Conservation (phyloP, 2,329 filamentous ascomycete genomes). For the Phaeosphaeriaceae sp. region DNA sequence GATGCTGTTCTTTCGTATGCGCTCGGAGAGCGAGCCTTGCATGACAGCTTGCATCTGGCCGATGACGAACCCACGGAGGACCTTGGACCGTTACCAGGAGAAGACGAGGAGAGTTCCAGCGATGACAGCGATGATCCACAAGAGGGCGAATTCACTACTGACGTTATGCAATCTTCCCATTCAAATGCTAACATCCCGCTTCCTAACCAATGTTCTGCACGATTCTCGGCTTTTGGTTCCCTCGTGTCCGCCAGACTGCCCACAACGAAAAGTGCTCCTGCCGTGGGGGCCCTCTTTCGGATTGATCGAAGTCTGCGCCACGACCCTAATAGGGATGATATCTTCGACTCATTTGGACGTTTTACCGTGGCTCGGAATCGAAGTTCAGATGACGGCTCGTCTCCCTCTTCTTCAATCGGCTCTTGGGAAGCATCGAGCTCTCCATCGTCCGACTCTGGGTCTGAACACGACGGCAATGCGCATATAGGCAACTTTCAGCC, state of each 20-base stretch:
- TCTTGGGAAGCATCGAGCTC: slow-evolving; percentile 50
- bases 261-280: slow-evolving; percentile 49
- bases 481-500: slow-evolving; percentile 56
- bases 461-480: slow-evolving; percentile 50
- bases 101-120: slow-evolving; percentile 76
- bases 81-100: slow-evolving; percentile 48
- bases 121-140: slow-evolving; percentile 81
- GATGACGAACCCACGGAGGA: slow-evolving; percentile 63
- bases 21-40: slow-evolving; percentile 64
- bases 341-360: slow-evolving; percentile 71
- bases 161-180: slow-evolving; percentile 62
- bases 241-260: slow-evolving; percentile 59
- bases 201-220: slow-evolving; percentile 65
- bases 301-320: slow-evolving; percentile 36
- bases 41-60: slow-evolving; percentile 62
- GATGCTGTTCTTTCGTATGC: slow-evolving; percentile 69
- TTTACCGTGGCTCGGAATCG: slow-evolving; percentile 28
- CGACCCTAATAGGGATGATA: slow-evolving; percentile 52
- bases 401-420: slow-evolving; percentile 34
- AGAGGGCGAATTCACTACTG: slow-evolving; percentile 59
- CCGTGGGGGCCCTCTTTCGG: slow-evolving; percentile 30
- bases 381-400: slow-evolving; percentile 34
- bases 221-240: slow-evolving; percentile 65
- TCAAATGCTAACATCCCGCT: slow-evolving; percentile 71
- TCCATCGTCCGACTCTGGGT: slow-evolving; percentile 46